A percentile compares a stretch with the other conserved stretches of the same genome.
Conservation (phyloP, 1,139 yeast species). For the Kurtzmaniella quercitrusa region DNA sequence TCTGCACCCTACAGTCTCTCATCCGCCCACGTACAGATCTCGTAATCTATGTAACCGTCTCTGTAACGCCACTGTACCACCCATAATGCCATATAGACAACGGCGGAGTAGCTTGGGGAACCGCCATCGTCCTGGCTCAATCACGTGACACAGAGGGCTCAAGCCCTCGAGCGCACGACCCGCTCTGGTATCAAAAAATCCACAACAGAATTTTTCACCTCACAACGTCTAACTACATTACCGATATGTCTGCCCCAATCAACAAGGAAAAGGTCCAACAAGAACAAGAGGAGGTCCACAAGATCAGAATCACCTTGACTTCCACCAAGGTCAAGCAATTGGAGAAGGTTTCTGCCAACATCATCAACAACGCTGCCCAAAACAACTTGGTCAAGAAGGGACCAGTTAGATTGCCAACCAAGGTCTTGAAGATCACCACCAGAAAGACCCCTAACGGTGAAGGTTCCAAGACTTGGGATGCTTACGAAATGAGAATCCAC, state of each 20-base stretch:
- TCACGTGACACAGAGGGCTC: constrained; percentile 7
- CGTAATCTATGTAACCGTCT: too few species aligned
- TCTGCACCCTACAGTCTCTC: too few species aligned
- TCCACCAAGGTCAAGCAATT: constrained; percentile 98
- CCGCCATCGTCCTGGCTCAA: too few species aligned
- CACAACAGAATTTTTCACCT: constrained; percentile 10
- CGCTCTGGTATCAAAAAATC: constrained; percentile 6
- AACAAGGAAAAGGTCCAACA: constrained; percentile 80
- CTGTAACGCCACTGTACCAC: too few species aligned
- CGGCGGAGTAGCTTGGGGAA: too few species aligned
- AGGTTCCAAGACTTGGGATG: constrained; percentile 99
- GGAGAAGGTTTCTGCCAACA: constrained; percentile 87
- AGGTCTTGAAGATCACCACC: constrained; percentile 97
- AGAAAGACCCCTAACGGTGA: constrained; percentile 99
- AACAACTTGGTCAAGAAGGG: constrained; percentile 88
- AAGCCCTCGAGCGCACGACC: constrained; percentile 6
- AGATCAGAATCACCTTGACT: constrained; percentile 98
- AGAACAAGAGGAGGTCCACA: constrained; percentile 83
- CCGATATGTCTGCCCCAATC: constrained; percentile 66
- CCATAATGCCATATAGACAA: too few species aligned
- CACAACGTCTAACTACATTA: constrained; percentile 43
- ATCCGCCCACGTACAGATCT: too few species aligned
- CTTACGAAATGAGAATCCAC: constrained; percentile 99
- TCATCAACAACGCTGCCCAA: constrained; percentile 82
- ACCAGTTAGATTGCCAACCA: constrained; percentile 99